phyloP scores from a whole-genome alignment of 768 basidiomycete species.

The Naematelia aurantialba region DNA sequence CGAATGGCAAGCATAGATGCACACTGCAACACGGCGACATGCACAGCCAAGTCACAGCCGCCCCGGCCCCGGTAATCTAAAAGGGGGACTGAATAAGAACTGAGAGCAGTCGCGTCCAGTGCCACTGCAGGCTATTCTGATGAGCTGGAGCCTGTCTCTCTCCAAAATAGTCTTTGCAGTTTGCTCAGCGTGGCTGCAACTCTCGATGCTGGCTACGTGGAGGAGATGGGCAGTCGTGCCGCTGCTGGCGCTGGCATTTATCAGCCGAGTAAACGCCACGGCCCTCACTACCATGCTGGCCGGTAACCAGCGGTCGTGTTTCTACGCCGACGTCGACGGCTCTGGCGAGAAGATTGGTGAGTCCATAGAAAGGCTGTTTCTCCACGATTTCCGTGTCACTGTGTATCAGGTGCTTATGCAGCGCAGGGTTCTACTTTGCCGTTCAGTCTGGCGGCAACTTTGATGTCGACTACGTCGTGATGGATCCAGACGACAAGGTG shows the following conservation, averaged over 20 bases:
- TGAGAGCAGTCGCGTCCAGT: neutral
- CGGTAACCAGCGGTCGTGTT: slow-evolving; percentile 60
- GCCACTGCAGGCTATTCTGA: too few species aligned
- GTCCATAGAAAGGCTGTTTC: slow-evolving; percentile 63
- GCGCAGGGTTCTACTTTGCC: slow-evolving; percentile 91
- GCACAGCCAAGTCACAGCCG: too few species aligned
- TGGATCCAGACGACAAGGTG: slow-evolving; percentile 82
- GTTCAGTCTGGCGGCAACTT: slow-evolving; percentile 97
- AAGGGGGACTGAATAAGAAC: neutral
- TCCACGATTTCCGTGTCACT: too few species aligned
- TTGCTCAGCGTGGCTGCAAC: too few species aligned
- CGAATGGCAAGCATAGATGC: neutral
- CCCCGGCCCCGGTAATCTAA: too few species aligned
- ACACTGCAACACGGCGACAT: too few species aligned
- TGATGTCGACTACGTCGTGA: slow-evolving; percentile 90
- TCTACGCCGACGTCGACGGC: slow-evolving; percentile 87
- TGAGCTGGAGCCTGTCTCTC: too few species aligned
- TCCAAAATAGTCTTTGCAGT: too few species aligned
- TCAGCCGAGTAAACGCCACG: slow-evolving; percentile 27
- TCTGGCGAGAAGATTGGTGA: slow-evolving; percentile 69
- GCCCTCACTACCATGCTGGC: slow-evolving; percentile 49
- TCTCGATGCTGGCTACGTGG: neutral
- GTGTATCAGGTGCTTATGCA: too few species aligned
- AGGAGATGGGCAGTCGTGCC: neutral
- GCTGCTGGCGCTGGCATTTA: neutral